These are phyloP conservation scores for Candida cerambycidarum DNA, from an alignment of 805 yeast species.

Conservation along the genomic window DNA sequence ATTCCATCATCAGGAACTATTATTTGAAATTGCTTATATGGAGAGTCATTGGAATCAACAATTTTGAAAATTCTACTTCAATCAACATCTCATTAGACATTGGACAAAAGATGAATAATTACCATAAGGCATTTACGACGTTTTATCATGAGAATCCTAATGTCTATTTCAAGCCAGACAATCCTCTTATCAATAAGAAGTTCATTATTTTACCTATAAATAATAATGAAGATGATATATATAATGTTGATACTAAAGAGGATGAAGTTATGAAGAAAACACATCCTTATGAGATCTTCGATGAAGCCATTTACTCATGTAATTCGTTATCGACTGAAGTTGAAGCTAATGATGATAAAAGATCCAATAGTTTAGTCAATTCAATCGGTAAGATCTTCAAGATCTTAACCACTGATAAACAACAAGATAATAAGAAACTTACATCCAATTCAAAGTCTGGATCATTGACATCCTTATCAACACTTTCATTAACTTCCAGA, in stretches of 20 bases:
- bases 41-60: constrained; percentile 52
- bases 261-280: constrained; percentile 35
- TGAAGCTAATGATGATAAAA: constrained; percentile 3
- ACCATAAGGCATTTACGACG: constrained; percentile 26
- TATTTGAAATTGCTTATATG: constrained; percentile 68
- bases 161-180: constrained; percentile 32
- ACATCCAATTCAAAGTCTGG: constrained; percentile 26
- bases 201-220: constrained; percentile 41
- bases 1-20: constrained; percentile 70
- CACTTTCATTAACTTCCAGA: constrained; percentile 26
- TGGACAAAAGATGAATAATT: constrained; percentile 28
- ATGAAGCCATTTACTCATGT: constrained; percentile 58
- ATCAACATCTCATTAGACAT: constrained; percentile 31
- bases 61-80: constrained; percentile 33
- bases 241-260: constrained; percentile 1
- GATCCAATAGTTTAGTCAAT: constrained; percentile 26
- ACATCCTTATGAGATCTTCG: constrained; percentile 64
- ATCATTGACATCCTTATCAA: constrained; percentile 38
- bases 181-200: constrained; percentile 48
- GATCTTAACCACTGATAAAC: constrained; percentile 29
- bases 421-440: constrained; percentile 5
- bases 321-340: constrained; percentile 21
- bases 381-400: constrained; percentile 38
- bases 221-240: constrained; percentile 13
- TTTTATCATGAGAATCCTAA: constrained; percentile 21